Evolutionary conservation across 2,329 filamentous ascomycete genomes (phyloP).

Genomic region (Nothophoma quercina): DNA sequence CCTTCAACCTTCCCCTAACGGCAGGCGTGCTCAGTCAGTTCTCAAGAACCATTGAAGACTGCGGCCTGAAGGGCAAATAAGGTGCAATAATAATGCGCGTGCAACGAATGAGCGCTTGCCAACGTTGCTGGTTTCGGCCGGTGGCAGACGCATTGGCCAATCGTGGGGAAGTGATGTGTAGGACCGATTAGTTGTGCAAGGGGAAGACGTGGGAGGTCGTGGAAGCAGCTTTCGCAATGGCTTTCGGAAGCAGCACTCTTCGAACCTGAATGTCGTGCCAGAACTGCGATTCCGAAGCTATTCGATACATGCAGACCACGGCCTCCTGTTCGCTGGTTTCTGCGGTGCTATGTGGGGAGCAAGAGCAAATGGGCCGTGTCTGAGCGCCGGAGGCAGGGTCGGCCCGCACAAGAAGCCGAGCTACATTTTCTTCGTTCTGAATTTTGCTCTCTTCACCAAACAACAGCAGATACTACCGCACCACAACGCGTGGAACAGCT

Average conservation of each 20-base stretch:
- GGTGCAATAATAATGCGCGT: slow-evolving; percentile 9
- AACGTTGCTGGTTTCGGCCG: slow-evolving; percentile 4
- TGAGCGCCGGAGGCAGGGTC: slow-evolving; percentile 6
- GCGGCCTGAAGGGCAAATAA: slow-evolving; percentile 13
- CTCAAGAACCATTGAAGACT: slow-evolving; percentile 13
- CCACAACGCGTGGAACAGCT: slow-evolving; percentile 4
- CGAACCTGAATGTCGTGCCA: too few species aligned
- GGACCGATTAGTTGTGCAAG: slow-evolving; percentile 19
- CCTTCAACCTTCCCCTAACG: slow-evolving; percentile 15
- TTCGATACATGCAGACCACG: too few species aligned
- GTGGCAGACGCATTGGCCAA: slow-evolving; percentile 10
- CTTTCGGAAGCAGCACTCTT: too few species aligned
- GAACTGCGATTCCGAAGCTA: too few species aligned
- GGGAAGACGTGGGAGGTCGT: slow-evolving; percentile 7
- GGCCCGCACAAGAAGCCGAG: slow-evolving; percentile 6
- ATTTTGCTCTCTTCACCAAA: slow-evolving; percentile 2
- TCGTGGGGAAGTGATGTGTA: slow-evolving; percentile 15
- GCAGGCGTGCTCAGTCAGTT: slow-evolving; percentile 11
- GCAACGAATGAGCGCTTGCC: background rate
- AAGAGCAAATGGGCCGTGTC: too few species aligned
- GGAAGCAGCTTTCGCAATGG: too few species aligned
- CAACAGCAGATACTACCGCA: slow-evolving; percentile 3
- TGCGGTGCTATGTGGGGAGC: too few species aligned
- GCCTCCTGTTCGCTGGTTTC: too few species aligned
- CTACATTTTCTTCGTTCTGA: slow-evolving; percentile 16